phyloP scores from a whole-genome alignment of 1,139 yeast genomes.

The Kodamaea alishanica region DNA sequence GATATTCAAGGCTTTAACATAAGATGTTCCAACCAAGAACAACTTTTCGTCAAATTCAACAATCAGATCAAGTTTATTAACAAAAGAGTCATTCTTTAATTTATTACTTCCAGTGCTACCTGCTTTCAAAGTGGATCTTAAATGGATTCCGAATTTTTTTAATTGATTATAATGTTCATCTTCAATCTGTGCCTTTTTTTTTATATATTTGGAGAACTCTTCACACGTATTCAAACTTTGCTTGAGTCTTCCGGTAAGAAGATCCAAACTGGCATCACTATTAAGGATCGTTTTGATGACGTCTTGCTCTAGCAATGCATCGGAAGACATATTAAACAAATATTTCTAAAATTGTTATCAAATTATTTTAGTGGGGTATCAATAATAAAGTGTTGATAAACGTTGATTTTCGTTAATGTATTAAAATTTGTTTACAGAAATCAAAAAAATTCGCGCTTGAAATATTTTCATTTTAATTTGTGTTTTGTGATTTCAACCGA shows the following conservation, averaged over 20 bases:
- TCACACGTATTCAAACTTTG: constrained; percentile 79
- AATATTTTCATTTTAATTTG: too few relatives aligned
- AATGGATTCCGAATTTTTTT: constrained; percentile 58
- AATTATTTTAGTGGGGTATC: neutral
- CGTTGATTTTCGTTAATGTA: too few relatives aligned
- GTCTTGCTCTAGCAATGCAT: constrained; percentile 26
- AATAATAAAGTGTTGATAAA: neutral
- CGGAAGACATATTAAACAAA: constrained; percentile 12
- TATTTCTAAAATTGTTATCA: constrained; percentile 1
- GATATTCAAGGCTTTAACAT: constrained; percentile 71
- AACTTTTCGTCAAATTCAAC: constrained; percentile 76
- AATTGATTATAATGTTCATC: constrained; percentile 74
- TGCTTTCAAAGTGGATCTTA: constrained; percentile 49
- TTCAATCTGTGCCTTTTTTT: constrained; percentile 75
- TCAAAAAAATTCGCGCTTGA: too few relatives aligned
- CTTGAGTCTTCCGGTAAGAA: constrained; percentile 69
- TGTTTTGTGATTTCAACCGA: too few relatives aligned
- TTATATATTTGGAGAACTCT: constrained; percentile 75
- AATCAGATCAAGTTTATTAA: constrained; percentile 60
- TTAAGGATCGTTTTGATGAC: constrained; percentile 30
- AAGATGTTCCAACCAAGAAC: constrained; percentile 68
- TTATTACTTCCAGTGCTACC: constrained; percentile 21
- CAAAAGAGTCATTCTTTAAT: constrained; percentile 67
- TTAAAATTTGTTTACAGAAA: too few relatives aligned
- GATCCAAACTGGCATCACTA: constrained; percentile 51